These are phyloP conservation scores for Cutaneotrichosporon sp. DNA, from an alignment of 1,284 basidiomycete genomes.

Conservation along the genomic window DNA sequence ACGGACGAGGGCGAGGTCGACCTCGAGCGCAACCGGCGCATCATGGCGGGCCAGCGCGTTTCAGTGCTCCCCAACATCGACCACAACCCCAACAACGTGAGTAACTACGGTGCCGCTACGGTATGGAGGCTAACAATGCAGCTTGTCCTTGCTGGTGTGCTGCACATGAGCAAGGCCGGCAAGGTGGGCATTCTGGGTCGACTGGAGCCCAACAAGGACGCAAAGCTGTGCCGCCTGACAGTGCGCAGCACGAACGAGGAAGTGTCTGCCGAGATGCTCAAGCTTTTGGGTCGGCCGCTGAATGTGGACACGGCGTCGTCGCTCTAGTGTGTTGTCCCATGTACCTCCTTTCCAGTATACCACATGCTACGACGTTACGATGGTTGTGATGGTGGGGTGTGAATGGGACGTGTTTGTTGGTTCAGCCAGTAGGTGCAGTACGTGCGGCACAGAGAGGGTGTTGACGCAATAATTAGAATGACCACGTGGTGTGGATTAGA, in stretches of 20 bases:
- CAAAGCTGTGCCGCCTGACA: conserved; percentile 91
- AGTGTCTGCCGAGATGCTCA: conserved; percentile 78
- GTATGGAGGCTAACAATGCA: conserved; percentile 59
- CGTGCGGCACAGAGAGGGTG: too few relatives aligned
- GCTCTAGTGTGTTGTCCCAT: conserved; percentile 8
- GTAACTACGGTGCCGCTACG: conserved; percentile 18
- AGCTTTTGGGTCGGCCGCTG: conserved; percentile 50
- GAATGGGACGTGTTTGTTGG: too few relatives aligned
- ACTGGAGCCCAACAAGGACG: conserved; percentile 91
- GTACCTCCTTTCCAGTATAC: not conserved
- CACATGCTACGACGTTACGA: conserved; percentile 5
- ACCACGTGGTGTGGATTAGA: too few relatives aligned
- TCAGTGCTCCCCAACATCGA: conserved; percentile 78
- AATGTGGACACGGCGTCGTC: conserved; percentile 42
- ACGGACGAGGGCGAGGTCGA: conserved; percentile 71
- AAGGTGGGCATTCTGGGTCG: conserved; percentile 94
- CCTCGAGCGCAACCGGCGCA: conserved; percentile 67
- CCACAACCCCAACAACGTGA: conserved; percentile 66
- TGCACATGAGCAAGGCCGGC: conserved; percentile 81
- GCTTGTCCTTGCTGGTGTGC: conserved; percentile 85
- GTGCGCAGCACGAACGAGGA: conserved; percentile 93
- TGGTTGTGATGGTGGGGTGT: too few relatives aligned
- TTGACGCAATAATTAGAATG: too few relatives aligned
- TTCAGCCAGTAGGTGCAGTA: too few relatives aligned
- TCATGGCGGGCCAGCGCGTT: conserved; percentile 75